Base-by-base conservation (phyloP, 129 eudicot species). In the Saussurea involucrata region DNA sequence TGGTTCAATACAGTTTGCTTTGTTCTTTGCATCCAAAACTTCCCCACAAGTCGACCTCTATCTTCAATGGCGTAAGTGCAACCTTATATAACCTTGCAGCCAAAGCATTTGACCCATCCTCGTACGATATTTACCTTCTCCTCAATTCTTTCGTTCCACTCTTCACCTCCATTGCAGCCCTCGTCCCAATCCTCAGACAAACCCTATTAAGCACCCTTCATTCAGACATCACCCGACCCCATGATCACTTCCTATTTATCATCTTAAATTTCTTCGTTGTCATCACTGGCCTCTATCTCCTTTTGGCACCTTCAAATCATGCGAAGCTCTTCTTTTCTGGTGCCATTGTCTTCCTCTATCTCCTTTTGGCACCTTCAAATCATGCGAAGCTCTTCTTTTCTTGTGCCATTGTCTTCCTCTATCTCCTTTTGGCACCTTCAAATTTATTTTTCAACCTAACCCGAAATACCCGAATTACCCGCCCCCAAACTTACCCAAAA, bases 1-100 rank as follows among this genome's bases (percentile, higher is more conserved):
- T 94, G 98, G 98, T 90, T 94, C 90, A 94, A 94, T 72, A 89
- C 98, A 8, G 97, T 94, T 25, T 94, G 98, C 73, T 94, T 88
- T 68, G 90, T 91, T 36, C 90, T 94, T 68, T 89, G 97, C 87
- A 86, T 81, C 68, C 83, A 63, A 75, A 86, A 89, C 72, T 94
- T 91, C 85, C 90, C 92, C 8, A 69, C 82, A 27, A 86, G 77
- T 60, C 85, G 91, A 29, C 89, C 92, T 17, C 87, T 94, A 34
- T 96, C 98, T 94, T 87, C 86, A 94, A 94, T 46, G 97, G 98
- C 0, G 89, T 94, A 24, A 94, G 97, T 68, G 97, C 98, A 66
- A 96, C 97, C 53, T 65, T 94, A 18, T 94, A 94, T 79, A 89
- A 82, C 88, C 97, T 91, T 20, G 92, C 88, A 12, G 98, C 92